Percentiles rank a stretch among this genome's conserved stretches.
Conservation (phyloP, 345 rosid species). For the Theobroma cacao region DNA sequence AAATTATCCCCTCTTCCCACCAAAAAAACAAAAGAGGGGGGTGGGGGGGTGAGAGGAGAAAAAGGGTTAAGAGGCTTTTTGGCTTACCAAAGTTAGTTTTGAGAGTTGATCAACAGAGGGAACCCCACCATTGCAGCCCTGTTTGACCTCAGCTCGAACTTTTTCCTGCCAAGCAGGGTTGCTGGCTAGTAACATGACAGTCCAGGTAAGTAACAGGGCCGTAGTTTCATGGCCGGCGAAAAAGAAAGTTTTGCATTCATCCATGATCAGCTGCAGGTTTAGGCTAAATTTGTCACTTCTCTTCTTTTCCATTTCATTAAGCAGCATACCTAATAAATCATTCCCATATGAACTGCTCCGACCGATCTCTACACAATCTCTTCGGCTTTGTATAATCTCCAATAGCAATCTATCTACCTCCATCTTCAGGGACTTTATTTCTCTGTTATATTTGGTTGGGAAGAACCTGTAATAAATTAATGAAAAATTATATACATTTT, state of each 20-base stretch:
- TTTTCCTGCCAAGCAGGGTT: conserved; percentile 90
- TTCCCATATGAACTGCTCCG: conserved; percentile 77
- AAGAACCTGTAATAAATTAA: conserved; percentile 48
- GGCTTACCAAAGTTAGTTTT: conserved; percentile 63
- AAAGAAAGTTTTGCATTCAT: conserved; percentile 94
- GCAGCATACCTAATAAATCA: conserved; percentile 74
- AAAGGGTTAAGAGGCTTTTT: neutral
- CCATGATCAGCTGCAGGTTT: conserved; percentile 85
- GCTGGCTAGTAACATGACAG: conserved; percentile 79
- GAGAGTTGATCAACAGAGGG: conserved; percentile 75
- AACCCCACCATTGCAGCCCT: conserved; percentile 60
- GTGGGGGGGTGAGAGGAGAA: neutral
- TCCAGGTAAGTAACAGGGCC: conserved; percentile 88
- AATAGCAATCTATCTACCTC: conserved; percentile 77
- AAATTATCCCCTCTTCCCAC: neutral
- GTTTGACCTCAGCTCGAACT: conserved; percentile 55
- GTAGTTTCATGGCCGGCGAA: conserved; percentile 98
- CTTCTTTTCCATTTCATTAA: conserved; percentile 67
- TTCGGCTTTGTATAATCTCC: conserved; percentile 82
- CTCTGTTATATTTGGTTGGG: conserved; percentile 85
- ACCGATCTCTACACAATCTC: conserved; percentile 76
- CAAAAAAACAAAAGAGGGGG: neutral
- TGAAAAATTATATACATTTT: neutral
- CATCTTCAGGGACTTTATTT: conserved; percentile 69
- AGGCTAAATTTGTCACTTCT: conserved; percentile 34